Evolutionary conservation across 129 eudicot genomes (phyloP), one percentile per base, ranked within the genome.

Genomic region (Sambucus nigra): DNA sequence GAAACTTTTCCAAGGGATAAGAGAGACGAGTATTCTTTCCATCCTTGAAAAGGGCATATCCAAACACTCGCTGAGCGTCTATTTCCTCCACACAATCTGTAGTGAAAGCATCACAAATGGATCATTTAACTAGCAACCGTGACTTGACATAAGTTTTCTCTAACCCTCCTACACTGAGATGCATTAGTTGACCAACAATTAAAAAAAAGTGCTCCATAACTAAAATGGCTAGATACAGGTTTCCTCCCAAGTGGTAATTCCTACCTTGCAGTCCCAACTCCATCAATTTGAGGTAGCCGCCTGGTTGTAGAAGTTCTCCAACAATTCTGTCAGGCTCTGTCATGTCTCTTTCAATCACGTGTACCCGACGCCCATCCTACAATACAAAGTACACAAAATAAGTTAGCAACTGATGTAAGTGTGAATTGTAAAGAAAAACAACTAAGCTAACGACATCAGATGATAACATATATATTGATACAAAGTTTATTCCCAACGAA

Each of bases 11-110:
- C 76, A 87, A 58, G 7, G 96, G 96, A 55, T 87, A 87, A 56
- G 96, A 67, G 47, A 87, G 80, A 2, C 56, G 52, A 32, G 88
- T 87, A 28, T 63, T 67, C 63, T 74, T 87, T 28, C 96, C 96
- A 56, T 87, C 88, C 71, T 78, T 87, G 82, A 78, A 87, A 21
- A 87, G 74, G 14, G 96, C 94, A 60, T 87, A 87, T n/a, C 96
- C 96, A 55, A 79, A 87, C 25, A 87, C 96, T 47, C 71, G 64
- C 60, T 82, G 94, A 33, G 94, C 83, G 68, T 87, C 96, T 29
- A 87, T 87, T 33, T 82, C 69, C 57, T 79, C 80, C 57, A 87
- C 96, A 60, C 96, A 87, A 55, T 87, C 96, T 87, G 73, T 46
- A 50, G 56, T 4, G 11, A 19, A 3, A 31, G 47, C 31, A 55